Base-by-base conservation (phyloP, 2,329 filamentous ascomycete genomes). In the Colletotrichum musae region DNA sequence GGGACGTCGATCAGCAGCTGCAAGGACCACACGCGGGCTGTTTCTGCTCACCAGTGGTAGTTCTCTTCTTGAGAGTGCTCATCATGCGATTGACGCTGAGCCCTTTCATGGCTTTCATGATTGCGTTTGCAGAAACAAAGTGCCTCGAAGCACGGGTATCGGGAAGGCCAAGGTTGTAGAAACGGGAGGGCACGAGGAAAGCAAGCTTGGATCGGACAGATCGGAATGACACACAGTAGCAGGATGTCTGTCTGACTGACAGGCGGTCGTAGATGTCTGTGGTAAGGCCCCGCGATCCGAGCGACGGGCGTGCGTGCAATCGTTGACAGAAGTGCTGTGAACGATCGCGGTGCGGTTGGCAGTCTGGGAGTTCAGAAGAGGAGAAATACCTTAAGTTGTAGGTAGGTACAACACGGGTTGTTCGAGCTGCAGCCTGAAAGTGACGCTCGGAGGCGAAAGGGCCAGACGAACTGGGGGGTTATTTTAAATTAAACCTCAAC, bases 21-120 rank as follows among this genome's bases (percentile, higher is more conserved):
- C 28, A 18, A 16, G 18, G 24, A 18, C 15, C 26, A 45, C 15
- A 61, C 43, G 24, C 43, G 24, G 21, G 43, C 26, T 26, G 39
- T 24, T 32, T 41, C 21, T n/a, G 54, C 70, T 64, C 53, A 69
- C 71, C 56, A n/a, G 62, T 72, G 21, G 68, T 58, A 24, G 82
- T 82, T 74, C 82, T 84, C 77, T 83, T 85, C 75, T 82, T 86
- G 77, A 89, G 84, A 80, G 80, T 86, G 72, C 85, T 86, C 52
- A 89, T 81, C 83, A 89, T 81, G 81, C 84, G 88, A 78, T 84
- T 86, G 81, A 88, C 83, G 77, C 83, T 86, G 70, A 89, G 82
- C 45, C 84, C 82, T 80, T 87, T 88, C 83, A 84, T 84, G 72
- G 78, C 78, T 74, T 81, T 83, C 80, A 83, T 83, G 62, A 66